Base-by-base conservation (phyloP, 768 basidiomycete species). In the Terana coerulea region DNA sequence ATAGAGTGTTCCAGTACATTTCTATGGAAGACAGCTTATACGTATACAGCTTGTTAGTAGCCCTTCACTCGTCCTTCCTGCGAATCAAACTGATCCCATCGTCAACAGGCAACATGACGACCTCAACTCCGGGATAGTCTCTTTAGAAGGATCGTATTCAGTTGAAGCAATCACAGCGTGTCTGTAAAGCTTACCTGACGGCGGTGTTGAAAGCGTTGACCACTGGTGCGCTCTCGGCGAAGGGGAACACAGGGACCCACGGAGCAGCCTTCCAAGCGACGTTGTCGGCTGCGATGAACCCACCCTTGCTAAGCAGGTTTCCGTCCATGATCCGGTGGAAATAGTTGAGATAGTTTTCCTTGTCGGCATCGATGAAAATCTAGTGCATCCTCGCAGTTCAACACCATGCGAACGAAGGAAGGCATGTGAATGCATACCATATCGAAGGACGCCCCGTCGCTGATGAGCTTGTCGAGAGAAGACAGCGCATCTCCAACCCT, bases 301-400 rank as follows among this genome's bases (percentile, higher is more conserved):
- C 54, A 8, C 31, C 31, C 26, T 51, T 47, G 31, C 43, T 35
- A 6, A 55, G 54, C 7, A 55, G 37, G 3, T 28, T 34, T n/a
- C 41, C 21, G 12, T 37, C 44, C 5, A 51, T 12, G n/a, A 55
- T 28, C 12, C 45, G 42, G 28, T 52, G 19, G 33, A 55, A 43
- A 42, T 55, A 55, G 14, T 39, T 40, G 39, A 40, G 30, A 26
- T 55, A 55, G 29, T 36, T 46, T 15, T 8, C 26, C 36, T 55
- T 55, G 50, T 55, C 54, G 6, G 54, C 54, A 29, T 55, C 54
- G 43, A 55, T 51, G 36, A 55, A 55, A 2, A 55, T 45, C 54
- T 55, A 24, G 22, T 24, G 9, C 15, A 2, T 8, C 10, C n/a
- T 39, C n/a, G 2, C 39, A 15, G 9, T 28, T 6, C 25, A 19